Conservation (phyloP, 495 filamentous ascomycete genomes). For the Lepidopterella palustris region DNA sequence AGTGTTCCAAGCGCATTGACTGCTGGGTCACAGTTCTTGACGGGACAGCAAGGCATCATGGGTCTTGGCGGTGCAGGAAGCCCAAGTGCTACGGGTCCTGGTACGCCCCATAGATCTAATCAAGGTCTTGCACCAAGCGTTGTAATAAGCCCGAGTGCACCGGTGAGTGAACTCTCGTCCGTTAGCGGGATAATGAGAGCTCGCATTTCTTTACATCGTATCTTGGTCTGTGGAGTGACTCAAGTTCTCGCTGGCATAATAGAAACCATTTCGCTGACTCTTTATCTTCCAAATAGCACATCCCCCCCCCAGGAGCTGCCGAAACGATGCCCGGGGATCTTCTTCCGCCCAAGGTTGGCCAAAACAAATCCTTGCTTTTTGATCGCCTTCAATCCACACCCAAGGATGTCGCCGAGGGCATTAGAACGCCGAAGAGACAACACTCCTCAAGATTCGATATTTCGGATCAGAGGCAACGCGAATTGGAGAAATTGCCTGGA, state of each 20-base stretch:
- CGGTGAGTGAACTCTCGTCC: slow-evolving; percentile 54
- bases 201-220: not conserved
- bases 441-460: slow-evolving; percentile 98
- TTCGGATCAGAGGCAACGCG: slow-evolving; percentile 80
- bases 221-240: not conserved
- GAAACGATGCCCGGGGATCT: slow-evolving; percentile 99
- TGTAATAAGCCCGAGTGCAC: slow-evolving; percentile 89
- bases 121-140: slow-evolving; percentile 68
- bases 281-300: slow-evolving; percentile 55
- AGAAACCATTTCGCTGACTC: slow-evolving; percentile 26
- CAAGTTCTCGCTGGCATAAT: not conserved
- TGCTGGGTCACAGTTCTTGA: slow-evolving; percentile 31
- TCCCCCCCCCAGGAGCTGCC: slow-evolving; percentile 84
- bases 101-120: slow-evolving; percentile 53
- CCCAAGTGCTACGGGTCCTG: slow-evolving; percentile 41
- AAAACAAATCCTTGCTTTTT: slow-evolving; percentile 80
- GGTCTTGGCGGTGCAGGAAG: slow-evolving; percentile 44
- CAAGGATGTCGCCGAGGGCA: slow-evolving; percentile 91
- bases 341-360: slow-evolving; percentile 78
- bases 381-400: slow-evolving; percentile 88
- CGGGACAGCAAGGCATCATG: slow-evolving; percentile 32
- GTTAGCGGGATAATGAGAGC: not conserved
- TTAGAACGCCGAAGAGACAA: slow-evolving; percentile 90
- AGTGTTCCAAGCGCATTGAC: slow-evolving; percentile 39
- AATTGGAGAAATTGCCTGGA: slow-evolving; percentile 95